Evolutionary conservation across 371 early-diverging fungal genomes (phyloP), one percentile per base, ranked within the genome.

Genomic region (Zopfochytrium polystomum): DNA sequence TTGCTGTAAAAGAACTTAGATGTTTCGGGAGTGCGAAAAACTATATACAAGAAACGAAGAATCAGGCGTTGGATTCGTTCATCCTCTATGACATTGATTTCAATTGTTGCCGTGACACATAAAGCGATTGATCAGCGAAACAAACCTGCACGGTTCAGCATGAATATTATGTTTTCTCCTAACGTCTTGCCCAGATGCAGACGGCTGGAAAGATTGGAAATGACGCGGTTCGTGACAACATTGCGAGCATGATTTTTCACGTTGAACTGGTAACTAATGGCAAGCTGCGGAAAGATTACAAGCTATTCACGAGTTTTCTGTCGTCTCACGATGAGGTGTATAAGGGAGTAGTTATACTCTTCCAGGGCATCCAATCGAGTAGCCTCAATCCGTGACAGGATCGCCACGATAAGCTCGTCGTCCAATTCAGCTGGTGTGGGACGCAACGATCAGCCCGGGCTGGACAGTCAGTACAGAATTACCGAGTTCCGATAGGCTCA

Each of bases 1-100:
- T 93, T 93, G 30, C 92, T 91, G 67, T 92, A 93, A 74, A 91
- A 87, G 58, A 89, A 84, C 49, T 84, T 80, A 43, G 73, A 75
- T 0, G 89, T 78, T 42, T 60, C 62, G 3, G 83, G 79, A 1
- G 67, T 75, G 20, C 81, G 80, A 45, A 93, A 82, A 23, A 93
- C 68, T 33, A 78, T 68, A 48, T 82, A 79, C 11, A 93, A 71
- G 43, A 90, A 79, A 43, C 86, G 80, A 32, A 90, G 72, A n/a
- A 89, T 85, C 23, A 89, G 70, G 55, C 87, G 64, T 61, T 88
- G 88, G 0, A 87, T 74, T n/a, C 77, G 70, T 0, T 78, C 75
- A 52, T 90, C 87, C 44, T 84, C 89, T 87, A 67, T 33, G 5
- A 22, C n/a, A 5, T 30, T 11, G 4, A 45, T 7, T 44, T 48